Conservation (phyloP, 352 stramenopile genomes). For the Stephanocyclus meneghinianus region DNA sequence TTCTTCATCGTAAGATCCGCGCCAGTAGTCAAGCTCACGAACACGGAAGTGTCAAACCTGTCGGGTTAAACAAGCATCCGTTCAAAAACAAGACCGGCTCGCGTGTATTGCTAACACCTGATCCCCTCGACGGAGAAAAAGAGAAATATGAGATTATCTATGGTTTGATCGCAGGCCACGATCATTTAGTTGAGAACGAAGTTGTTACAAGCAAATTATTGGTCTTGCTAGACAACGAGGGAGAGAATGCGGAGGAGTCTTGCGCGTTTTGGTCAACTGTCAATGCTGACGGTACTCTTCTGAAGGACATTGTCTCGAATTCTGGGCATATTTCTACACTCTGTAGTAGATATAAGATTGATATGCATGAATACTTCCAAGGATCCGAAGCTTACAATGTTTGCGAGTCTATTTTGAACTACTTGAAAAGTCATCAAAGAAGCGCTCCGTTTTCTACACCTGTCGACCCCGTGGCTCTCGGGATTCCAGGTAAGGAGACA, state of each 20-base stretch:
- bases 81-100: constrained; percentile 34
- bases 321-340: neutral
- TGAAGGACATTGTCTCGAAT: constrained; percentile 27
- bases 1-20: constrained; percentile 45
- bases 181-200: constrained; percentile 18
- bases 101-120: constrained; percentile 57
- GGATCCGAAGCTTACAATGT: constrained; percentile 62
- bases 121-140: constrained; percentile 8
- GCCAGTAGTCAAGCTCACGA: neutral
- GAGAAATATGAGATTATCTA: constrained; percentile 47
- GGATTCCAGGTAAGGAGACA: constrained; percentile 82
- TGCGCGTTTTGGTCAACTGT: constrained; percentile 64
- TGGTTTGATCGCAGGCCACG: constrained; percentile 45
- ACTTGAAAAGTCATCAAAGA: constrained; percentile 58
- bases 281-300: constrained; percentile 34
- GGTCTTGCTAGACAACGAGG: constrained; percentile 49
- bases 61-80: neutral
- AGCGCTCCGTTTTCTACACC: constrained; percentile 86
- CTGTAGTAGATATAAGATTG: constrained; percentile 55
- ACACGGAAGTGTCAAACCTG: constrained; percentile 4
- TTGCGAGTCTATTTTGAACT: constrained; percentile 63
- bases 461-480: constrained; percentile 91
- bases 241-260: constrained; percentile 9
- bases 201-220: constrained; percentile 44
- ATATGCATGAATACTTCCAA: constrained; percentile 68